phyloP scores from a whole-genome alignment of 257 asterid species.

The Nicotiana tabacum region DNA sequence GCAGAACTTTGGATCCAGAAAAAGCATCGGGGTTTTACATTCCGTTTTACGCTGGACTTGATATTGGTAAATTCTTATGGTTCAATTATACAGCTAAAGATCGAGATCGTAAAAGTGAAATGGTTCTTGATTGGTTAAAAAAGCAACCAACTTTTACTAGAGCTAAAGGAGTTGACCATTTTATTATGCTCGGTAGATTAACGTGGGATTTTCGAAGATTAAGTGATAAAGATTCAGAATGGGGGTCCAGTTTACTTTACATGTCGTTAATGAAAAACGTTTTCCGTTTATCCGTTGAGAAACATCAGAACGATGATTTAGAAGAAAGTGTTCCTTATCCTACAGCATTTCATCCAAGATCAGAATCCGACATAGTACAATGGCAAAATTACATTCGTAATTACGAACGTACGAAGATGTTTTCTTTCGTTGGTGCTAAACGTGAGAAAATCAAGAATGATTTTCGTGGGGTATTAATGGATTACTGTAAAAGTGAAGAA shows the following conservation, averaged over 20 bases:
- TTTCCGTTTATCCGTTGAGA: slow-evolving; percentile 40
- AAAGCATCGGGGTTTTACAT: slow-evolving; percentile 55
- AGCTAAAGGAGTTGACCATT: slow-evolving; percentile 54
- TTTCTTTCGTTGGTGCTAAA: slow-evolving; percentile 28
- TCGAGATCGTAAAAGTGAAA: slow-evolving; percentile 33
- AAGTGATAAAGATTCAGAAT: slow-evolving; percentile 31
- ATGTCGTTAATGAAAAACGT: slow-evolving; percentile 50
- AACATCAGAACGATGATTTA: slow-evolving; percentile 19
- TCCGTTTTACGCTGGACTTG: slow-evolving; percentile 66
- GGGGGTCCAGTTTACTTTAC: slow-evolving; percentile 56
- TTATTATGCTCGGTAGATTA: slow-evolving; percentile 44
- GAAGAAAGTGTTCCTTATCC: slow-evolving; percentile 40
- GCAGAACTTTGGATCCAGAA: slow-evolving; percentile 40
- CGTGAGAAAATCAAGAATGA: slow-evolving; percentile 30
- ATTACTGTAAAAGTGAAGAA: slow-evolving; percentile 22
- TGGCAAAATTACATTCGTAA: slow-evolving; percentile 26
- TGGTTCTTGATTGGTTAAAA: slow-evolving; percentile 45
- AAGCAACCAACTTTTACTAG: slow-evolving; percentile 24
- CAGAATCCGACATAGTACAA: slow-evolving; percentile 14
- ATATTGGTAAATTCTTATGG: slow-evolving; percentile 54
- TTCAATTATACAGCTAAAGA: slow-evolving; percentile 39
- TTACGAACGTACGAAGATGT: slow-evolving; percentile 18
- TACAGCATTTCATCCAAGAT: slow-evolving; percentile 32
- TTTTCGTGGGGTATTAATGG: slow-evolving; percentile 23
- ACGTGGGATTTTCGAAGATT: slow-evolving; percentile 72